Percentiles rank a stretch among this genome's conserved stretches.
phyloP scores from a whole-genome alignment of 805 yeast species.

The Limtongia smithiae region DNA sequence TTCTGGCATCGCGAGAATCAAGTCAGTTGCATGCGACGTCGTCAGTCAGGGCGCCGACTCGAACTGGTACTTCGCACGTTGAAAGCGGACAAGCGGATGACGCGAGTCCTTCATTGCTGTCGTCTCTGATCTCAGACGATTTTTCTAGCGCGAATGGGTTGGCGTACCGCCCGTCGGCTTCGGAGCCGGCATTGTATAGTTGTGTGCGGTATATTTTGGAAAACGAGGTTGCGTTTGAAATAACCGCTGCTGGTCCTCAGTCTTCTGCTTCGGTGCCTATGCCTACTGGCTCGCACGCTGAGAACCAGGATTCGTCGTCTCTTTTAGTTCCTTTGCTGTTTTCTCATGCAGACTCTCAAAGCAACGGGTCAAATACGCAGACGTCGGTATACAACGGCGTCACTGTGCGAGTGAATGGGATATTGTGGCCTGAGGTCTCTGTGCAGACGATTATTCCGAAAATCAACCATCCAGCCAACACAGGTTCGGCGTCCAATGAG shows the following conservation, averaged over 20 bases:
- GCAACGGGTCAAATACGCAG: background rate
- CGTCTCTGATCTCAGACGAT: conserved; percentile 23
- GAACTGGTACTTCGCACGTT: background rate
- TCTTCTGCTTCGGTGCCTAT: background rate
- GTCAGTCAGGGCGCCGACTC: no score
- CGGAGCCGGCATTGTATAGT: conserved; percentile 27
- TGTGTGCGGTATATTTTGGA: conserved; percentile 35
- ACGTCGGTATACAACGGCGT: conserved; percentile 25
- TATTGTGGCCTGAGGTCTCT: conserved; percentile 64
- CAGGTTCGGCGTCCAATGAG: background rate
- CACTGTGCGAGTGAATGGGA: conserved; percentile 52
- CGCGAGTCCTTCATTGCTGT: conserved; percentile 10
- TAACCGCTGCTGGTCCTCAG: conserved; percentile 15
- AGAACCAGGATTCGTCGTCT: conserved; percentile 9
- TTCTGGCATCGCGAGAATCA: conserved; percentile 37
- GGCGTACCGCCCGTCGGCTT: conserved; percentile 16
- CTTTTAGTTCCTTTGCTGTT: conserved; percentile 25
- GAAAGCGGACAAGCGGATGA: conserved; percentile 1
- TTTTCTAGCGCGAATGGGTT: conserved; percentile 8
- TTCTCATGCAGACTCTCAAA: conserved; percentile 9
- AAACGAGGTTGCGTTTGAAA: conserved; percentile 37
- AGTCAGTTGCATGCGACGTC: conserved; percentile 11
- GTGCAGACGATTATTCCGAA: conserved; percentile 41
- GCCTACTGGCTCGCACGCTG: no score
- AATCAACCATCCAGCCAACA: conserved; percentile 7